Conservation (phyloP, 1,139 yeast genomes). For the Sugiyamaella pinicola region DNA sequence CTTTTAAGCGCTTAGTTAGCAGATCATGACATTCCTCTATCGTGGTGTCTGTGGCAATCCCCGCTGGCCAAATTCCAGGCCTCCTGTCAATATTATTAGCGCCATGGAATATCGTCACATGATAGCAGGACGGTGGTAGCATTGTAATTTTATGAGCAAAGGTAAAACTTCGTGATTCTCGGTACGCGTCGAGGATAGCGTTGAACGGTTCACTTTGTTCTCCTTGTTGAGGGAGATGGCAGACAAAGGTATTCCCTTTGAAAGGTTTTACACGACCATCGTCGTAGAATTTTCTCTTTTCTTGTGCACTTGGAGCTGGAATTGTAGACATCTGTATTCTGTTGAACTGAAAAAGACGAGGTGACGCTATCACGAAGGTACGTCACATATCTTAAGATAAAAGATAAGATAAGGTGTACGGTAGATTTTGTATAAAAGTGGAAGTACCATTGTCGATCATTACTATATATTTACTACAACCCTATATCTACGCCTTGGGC, state of each 20-base stretch:
- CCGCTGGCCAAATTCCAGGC: slow-evolving; percentile 17
- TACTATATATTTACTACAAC: too few species aligned
- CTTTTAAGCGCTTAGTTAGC: slow-evolving; percentile 1
- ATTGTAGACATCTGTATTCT: slow-evolving; percentile 6
- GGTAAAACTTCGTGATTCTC: slow-evolving; percentile 13
- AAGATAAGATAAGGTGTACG: slow-evolving; percentile 12
- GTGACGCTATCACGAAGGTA: background rate
- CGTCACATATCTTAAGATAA: background rate
- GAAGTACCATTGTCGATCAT: background rate
- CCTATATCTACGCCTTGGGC: slow-evolving; percentile 11
- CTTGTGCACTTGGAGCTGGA: slow-evolving; percentile 14
- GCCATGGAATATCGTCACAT: slow-evolving; percentile 21
- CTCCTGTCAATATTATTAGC: slow-evolving; percentile 18
- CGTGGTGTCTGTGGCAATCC: slow-evolving; percentile 7
- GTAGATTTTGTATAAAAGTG: background rate
- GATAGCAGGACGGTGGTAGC: slow-evolving; percentile 23
- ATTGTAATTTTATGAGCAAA: slow-evolving; percentile 19
- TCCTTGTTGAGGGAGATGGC: slow-evolving; percentile 22
- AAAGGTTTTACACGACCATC: slow-evolving; percentile 21
- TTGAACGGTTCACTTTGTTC: slow-evolving; percentile 15
- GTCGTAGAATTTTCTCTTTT: slow-evolving; percentile 17
- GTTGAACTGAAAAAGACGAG: background rate
- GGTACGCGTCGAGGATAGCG: slow-evolving; percentile 13
- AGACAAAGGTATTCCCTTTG: slow-evolving; percentile 20
- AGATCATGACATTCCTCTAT: slow-evolving; percentile 19